Evolutionary conservation across 352 stramenopile genomes (phyloP), one percentile per base, ranked within the genome.

Genomic region (Pythium phragmitis): DNA sequence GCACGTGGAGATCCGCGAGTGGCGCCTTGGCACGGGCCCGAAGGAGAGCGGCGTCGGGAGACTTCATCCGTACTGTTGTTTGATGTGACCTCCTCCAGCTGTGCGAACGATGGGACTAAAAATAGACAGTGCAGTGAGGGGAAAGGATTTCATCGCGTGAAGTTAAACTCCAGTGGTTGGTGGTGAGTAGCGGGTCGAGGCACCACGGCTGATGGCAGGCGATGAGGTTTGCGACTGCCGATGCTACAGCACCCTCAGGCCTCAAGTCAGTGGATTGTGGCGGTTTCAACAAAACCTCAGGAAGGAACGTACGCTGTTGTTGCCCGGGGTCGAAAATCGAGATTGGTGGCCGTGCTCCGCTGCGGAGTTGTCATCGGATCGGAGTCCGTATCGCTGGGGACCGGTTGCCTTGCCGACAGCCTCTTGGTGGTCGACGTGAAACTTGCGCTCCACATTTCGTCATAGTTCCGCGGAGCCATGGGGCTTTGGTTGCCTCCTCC

Each of bases 391-490:
- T 65, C 48, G 14, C 26, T 11, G 5, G 39, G 14, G 2, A 17
- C 13, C 33, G 26, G 14, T 21, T 19, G 30, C 6, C 2, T 43
- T 9, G 11, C 33, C n/a, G 33, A 11, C 26, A 17, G n/a, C 46
- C 43, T 57, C 17, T 28, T 56, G 42, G 21, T 51, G 34, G 6
- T 39, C 34, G 3, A 39, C 4, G 7, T 39, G 7, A 85, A 72
- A 52, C 75, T 83, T 8, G 76, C 78, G 36, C 73, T 89, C 80
- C 82, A 91, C 73, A 91, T 84, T 64, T 87, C 82, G 56, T 87
- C 67, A 21, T 74, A 88, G 52, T 87, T 84, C 19, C 72, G 26
- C 23, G 23, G 33, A 7, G 42, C 28, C 14, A 28, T 11, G 58
- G 63, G 34, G 47, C 37, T 48, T 26, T 52, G 39, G 30, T 49